Percentiles rank a stretch among this genome's conserved stretches.
phyloP scores from a whole-genome alignment of 768 basidiomycete genomes.

The Tephrocybe sp. region DNA sequence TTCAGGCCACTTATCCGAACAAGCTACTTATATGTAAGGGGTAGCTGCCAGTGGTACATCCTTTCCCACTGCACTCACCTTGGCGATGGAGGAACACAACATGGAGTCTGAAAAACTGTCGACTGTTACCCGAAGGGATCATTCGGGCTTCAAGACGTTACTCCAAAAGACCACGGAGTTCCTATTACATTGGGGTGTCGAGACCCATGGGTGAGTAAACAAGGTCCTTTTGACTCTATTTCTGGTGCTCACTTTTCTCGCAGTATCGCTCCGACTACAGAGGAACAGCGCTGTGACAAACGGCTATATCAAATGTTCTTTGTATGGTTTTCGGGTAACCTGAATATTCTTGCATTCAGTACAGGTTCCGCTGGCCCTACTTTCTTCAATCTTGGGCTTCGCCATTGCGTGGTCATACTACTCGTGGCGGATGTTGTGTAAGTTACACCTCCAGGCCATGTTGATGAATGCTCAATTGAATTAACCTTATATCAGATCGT shows the following conservation, averaged over 20 bases:
- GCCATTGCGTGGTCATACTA: constrained; percentile 52
- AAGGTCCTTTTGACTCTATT: background rate
- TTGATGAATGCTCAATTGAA: background rate
- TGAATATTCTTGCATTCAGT: constrained; percentile 65
- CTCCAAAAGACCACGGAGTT: constrained; percentile 16
- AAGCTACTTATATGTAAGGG: too few species aligned
- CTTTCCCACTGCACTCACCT: too few species aligned
- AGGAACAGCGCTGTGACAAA: constrained; percentile 52
- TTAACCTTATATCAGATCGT: constrained; percentile 25
- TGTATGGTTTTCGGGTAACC: constrained; percentile 71
- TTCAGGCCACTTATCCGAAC: too few species aligned
- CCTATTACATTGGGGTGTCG: constrained; percentile 31
- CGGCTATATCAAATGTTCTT: constrained; percentile 67
- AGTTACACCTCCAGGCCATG: constrained; percentile 8
- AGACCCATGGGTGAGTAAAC: constrained; percentile 31
- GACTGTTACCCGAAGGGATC: background rate
- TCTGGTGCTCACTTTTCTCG: background rate
- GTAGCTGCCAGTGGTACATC: background rate
- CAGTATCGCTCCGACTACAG: constrained; percentile 55
- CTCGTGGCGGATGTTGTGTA: constrained; percentile 41
- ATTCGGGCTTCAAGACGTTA: background rate
- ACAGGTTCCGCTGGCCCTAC: constrained; percentile 61
- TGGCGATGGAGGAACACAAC: background rate
- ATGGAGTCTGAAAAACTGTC: background rate
- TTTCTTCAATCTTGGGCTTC: constrained; percentile 53